A percentile compares a stretch with the other conserved stretches of the same genome.
Conservation (phyloP, 257 asterid species). For the Fraxinus quadrangulata region DNA sequence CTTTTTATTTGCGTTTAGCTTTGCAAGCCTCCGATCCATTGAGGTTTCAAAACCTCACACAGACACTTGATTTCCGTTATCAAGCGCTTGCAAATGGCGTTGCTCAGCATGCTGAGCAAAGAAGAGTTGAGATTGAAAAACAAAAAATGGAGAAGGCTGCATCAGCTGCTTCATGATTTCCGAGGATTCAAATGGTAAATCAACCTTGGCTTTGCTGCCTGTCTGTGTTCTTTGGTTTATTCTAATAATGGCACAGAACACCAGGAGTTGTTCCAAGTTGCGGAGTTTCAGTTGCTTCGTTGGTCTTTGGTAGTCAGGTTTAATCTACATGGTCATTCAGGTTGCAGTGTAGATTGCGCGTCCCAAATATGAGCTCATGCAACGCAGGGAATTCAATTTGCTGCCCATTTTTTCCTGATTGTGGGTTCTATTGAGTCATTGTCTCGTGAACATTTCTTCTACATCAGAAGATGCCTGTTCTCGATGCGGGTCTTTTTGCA, state of each 20-base stretch:
- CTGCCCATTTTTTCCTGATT: constrained; percentile 29
- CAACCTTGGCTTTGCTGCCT: constrained; percentile 20
- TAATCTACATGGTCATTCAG: constrained; percentile 25
- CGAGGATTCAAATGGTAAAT: constrained; percentile 1
- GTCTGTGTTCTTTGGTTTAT: constrained; percentile 37
- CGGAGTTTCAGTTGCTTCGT: constrained; percentile 35
- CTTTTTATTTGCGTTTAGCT: constrained; percentile 42
- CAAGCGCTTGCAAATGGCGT: constrained; percentile 91
- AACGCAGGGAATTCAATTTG: constrained; percentile 29
- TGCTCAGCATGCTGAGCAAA: constrained; percentile 91
- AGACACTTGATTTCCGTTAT: constrained; percentile 75
- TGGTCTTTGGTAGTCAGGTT: constrained; percentile 31
- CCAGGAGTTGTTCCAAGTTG: constrained; percentile 29
- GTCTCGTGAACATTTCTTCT: constrained; percentile 34
- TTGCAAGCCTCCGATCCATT: constrained; percentile 79
- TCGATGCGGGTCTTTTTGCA: constrained; percentile 28
- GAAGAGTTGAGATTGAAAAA: constrained; percentile 71
- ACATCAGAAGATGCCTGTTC: constrained; percentile 37
- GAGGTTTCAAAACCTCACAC: constrained; percentile 89
- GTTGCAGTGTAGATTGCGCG: constrained; percentile 12
- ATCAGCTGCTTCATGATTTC: constrained; percentile 46
- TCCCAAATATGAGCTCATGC: constrained; percentile 20
- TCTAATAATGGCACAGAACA: constrained; percentile 39
- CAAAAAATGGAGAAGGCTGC: constrained; percentile 3
- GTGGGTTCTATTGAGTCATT: constrained; percentile 25